phyloP scores from a whole-genome alignment of 164 flowering plant genomes.

The Stephania japonica region DNA sequence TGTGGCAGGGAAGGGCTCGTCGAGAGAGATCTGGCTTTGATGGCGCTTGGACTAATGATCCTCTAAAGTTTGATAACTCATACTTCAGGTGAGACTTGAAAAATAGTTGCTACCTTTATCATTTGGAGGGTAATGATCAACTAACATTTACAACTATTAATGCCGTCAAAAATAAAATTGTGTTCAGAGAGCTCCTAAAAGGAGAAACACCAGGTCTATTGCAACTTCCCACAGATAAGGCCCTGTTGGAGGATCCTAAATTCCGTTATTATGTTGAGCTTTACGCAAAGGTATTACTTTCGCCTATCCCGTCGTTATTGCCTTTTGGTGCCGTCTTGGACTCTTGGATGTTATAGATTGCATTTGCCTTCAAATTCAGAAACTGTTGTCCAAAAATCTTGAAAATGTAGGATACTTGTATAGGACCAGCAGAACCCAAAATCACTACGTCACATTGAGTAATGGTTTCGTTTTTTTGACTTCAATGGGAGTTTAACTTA shows the following conservation, averaged over 20 bases:
- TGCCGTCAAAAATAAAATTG: not conserved
- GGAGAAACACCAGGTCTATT: constrained; percentile 47
- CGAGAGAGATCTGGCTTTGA: constrained; percentile 83
- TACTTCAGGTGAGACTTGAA: constrained; percentile 60
- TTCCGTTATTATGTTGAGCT: constrained; percentile 52
- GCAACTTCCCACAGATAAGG: constrained; percentile 70
- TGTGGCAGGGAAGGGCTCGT: constrained; percentile 75
- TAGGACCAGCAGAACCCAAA: too few relatives aligned
- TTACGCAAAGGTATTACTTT: constrained; percentile 63
- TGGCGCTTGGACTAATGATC: constrained; percentile 89
- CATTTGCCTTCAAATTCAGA: too few relatives aligned
- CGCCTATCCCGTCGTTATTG: not conserved
- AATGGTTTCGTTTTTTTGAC: too few relatives aligned
- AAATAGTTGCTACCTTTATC: not conserved
- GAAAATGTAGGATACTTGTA: too few relatives aligned
- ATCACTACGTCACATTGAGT: too few relatives aligned
- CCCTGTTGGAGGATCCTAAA: constrained; percentile 57
- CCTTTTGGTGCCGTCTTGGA: too few relatives aligned
- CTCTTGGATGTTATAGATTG: too few relatives aligned
- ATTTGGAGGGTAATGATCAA: not conserved
- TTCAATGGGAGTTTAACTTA: too few relatives aligned
- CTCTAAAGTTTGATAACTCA: constrained; percentile 81
- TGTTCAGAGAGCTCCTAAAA: constrained; percentile 68
- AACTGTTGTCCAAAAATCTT: too few relatives aligned
- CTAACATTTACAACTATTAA: not conserved